Evolutionary conservation across 495 filamentous ascomycete genomes (phyloP), one percentile per base, ranked within the genome.

Genomic region (Lichenothelia convexa): DNA sequence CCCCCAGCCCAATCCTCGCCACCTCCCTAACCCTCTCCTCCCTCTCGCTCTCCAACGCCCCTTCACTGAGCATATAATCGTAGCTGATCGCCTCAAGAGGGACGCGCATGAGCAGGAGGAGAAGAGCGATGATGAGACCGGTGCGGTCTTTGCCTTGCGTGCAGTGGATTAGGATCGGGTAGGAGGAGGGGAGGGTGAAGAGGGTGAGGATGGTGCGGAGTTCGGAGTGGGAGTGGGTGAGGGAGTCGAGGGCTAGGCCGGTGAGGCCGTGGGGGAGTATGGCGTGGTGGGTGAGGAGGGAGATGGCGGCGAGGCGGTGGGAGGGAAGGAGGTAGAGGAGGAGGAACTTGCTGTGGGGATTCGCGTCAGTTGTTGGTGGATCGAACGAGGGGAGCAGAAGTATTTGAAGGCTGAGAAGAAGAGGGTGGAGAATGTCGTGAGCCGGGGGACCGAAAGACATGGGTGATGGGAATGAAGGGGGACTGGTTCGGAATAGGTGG

Each of bases 81-180:
- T 69, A 49, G 9, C 54, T 48, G 12, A 89, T 67, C 0, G 70
- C 72, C 0, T 62, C 57, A 0, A 58, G 34, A 0, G 71, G 67
- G 0, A 80, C 65, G 7, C 55, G 50, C 3, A 73, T 61, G 2
- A 78, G 51, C 20, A 85, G 49, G 1, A 86, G 53, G 0, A 67
- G 45, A 15, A 91, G 59, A 8, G 75, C 54, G n/a, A 81, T 54
- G 17, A 80, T 59, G 2, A 89, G 58, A 0, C 84, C 84, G 0
- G 83, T 89, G 0, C 81, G 69, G 49, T 91, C 84, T 47, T 93
- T 93, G 23, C 84, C 84, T 49, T 89, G 80, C 3, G 81, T 85
- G 57, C 84, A 91, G 59, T 89, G 83, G 4, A 86, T 49, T 2
- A 87, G 49, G 4, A 71, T 41, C 0, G 80, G 80, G 27, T 74